A percentile compares a stretch with the other conserved stretches of the same genome.
Conservation (phyloP, 495 filamentous ascomycete species). For the Chaetomium tenue region DNA sequence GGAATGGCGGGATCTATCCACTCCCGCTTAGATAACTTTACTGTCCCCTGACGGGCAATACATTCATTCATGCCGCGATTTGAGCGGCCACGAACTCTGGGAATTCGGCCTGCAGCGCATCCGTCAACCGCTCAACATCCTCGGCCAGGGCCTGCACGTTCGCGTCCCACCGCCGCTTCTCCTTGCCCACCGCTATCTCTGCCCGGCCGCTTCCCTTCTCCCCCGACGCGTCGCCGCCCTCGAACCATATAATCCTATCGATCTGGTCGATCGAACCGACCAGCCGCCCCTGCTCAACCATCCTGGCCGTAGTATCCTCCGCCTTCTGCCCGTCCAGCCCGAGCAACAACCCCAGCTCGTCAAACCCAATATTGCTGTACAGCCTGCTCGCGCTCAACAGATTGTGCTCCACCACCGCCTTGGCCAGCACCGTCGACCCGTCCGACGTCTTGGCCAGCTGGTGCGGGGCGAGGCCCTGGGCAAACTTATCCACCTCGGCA, state of each 20-base stretch:
- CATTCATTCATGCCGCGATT: slow-evolving; percentile 23
- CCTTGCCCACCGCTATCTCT: slow-evolving; percentile 59
- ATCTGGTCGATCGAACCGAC: slow-evolving; percentile 93
- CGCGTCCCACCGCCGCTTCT: slow-evolving; percentile 81
- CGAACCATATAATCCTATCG: slow-evolving; percentile 81
- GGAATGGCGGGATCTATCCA: not conserved
- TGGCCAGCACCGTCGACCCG: slow-evolving; percentile 88
- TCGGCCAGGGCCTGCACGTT: slow-evolving; percentile 83
- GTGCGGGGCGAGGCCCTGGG: slow-evolving; percentile 74
- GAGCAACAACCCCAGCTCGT: slow-evolving; percentile 71
- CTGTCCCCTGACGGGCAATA: no score
- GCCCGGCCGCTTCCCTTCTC: slow-evolving; percentile 59
- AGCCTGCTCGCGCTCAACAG: slow-evolving; percentile 79
- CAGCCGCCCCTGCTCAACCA: slow-evolving; percentile 92
- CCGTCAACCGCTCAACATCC: slow-evolving; percentile 83
- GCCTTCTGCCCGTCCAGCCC: slow-evolving; percentile 78
- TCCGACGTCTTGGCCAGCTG: slow-evolving; percentile 86
- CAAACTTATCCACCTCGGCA: slow-evolving; percentile 81
- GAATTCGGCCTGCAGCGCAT: slow-evolving; percentile 66
- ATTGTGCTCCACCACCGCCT: slow-evolving; percentile 95
- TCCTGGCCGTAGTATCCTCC: slow-evolving; percentile 85
- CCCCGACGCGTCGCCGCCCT: slow-evolving; percentile 64
- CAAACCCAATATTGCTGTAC: slow-evolving; percentile 84
- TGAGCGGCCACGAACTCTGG: slow-evolving; percentile 48
- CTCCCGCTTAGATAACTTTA: no score